Conservation (phyloP, 1,139 yeast species). For the Candida freyschussii region DNA sequence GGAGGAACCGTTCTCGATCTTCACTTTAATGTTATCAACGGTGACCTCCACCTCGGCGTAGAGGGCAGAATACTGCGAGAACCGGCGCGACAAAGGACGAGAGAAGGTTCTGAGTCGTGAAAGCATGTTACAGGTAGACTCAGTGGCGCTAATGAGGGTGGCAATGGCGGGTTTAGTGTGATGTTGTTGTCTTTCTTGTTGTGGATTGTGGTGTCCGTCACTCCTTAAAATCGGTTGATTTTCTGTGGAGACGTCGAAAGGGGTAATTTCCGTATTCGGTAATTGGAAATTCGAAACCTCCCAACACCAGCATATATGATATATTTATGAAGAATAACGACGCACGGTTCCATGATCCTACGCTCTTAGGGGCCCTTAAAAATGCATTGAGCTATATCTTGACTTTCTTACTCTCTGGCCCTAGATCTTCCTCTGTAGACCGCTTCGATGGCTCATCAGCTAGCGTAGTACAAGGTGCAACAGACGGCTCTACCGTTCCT, state of each 20-base stretch:
- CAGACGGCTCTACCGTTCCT: constrained; percentile 4
- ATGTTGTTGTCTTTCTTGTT: neutral
- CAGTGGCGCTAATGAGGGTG: neutral
- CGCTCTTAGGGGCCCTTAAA: neutral
- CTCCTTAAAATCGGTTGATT: constrained; percentile 5
- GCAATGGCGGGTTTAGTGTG: neutral
- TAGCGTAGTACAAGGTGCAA: too few species aligned
- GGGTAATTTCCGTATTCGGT: too few species aligned
- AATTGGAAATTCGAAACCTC: too few species aligned
- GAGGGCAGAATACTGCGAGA: constrained; percentile 26
- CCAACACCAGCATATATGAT: too few species aligned
- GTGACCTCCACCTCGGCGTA: constrained; percentile 67
- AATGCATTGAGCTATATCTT: constrained; percentile 4
- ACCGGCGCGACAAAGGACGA: constrained; percentile 18
- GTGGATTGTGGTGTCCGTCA: constrained; percentile 1
- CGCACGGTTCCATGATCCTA: constrained; percentile 1
- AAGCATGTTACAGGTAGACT: constrained; percentile 5
- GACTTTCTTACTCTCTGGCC: constrained; percentile 3
- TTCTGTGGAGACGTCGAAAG: too few species aligned
- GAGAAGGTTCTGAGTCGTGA: constrained; percentile 4
- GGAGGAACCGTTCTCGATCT: constrained; percentile 82
- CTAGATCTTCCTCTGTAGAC: constrained; percentile 1
- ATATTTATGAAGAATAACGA: too few species aligned
- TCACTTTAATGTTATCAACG: constrained; percentile 72
- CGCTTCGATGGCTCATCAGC: neutral